phyloP scores from a whole-genome alignment of 208 protist species.

The Tritrichomonas musculus region DNA sequence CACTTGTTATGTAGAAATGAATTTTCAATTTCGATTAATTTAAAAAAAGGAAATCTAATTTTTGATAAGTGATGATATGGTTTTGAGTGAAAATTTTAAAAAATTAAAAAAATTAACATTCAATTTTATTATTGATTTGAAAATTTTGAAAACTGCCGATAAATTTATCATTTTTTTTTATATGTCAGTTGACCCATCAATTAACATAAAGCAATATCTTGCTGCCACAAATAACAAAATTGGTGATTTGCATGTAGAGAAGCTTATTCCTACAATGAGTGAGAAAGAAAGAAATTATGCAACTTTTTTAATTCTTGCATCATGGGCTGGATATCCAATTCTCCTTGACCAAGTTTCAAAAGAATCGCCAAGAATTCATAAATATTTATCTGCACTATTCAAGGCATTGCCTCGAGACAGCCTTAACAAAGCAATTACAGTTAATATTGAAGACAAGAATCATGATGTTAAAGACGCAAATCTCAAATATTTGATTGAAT shows the following conservation, averaged over 20 bases:
- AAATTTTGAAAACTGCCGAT: no score
- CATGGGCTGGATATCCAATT: neutral
- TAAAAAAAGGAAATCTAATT: no score
- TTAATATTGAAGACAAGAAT: neutral
- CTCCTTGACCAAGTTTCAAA: neutral
- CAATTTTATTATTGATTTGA: no score
- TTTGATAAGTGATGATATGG: no score
- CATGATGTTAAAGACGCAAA: neutral
- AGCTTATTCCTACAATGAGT: neutral
- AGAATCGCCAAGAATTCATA: neutral
- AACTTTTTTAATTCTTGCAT: neutral
- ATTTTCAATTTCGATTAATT: no score
- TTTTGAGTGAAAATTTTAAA: no score
- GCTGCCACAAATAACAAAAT: neutral
- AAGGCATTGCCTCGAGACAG: neutral
- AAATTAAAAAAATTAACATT: no score
- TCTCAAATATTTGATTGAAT: neutral
- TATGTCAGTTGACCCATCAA: no score
- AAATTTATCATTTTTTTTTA: no score
- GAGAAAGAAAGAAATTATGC: neutral
- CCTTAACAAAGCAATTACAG: neutral
- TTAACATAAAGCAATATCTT: neutral
- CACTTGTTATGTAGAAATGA: no score
- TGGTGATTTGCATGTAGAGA: neutral
- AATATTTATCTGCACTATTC: neutral